A percentile compares a stretch with the other conserved stretches of the same genome.
phyloP scores from a whole-genome alignment of 768 basidiomycete genomes.

The Mycena haematopus region DNA sequence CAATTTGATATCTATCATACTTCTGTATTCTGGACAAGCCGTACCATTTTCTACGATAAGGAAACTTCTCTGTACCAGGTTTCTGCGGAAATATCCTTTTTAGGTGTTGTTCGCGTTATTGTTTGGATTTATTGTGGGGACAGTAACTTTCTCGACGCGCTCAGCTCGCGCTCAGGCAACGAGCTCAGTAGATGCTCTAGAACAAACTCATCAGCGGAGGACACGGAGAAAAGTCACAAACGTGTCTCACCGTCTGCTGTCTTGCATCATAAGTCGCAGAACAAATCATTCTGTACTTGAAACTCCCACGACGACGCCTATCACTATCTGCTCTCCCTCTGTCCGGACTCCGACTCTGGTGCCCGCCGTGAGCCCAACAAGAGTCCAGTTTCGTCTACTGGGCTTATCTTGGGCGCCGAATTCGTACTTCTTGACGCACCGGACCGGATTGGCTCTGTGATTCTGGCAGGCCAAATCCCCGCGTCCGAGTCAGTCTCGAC shows the following conservation, averaged over 20 bases:
- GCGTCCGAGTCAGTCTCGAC: neutral
- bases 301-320: slow-evolving; percentile 14
- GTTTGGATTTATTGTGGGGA: neutral
- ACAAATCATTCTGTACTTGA: neutral
- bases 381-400: too few species aligned
- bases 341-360: too few species aligned
- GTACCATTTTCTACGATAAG: too few species aligned
- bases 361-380: neutral
- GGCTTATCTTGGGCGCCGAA: neutral
- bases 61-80: too few species aligned
- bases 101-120: neutral
- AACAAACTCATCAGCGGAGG: too few species aligned
- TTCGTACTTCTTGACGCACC: slow-evolving; percentile 8
- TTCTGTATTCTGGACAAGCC: too few species aligned
- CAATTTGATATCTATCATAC: too few species aligned
- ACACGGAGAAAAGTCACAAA: neutral
- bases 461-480: neutral
- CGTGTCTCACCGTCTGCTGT: too few species aligned
- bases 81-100: neutral
- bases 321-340: too few species aligned
- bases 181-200: neutral
- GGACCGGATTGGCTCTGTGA: slow-evolving; percentile 7
- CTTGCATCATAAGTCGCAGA: neutral
- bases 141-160: neutral
- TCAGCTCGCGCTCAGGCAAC: neutral